Base-by-base conservation (phyloP, 805 yeast genomes). In the Saccharomycopsis fibuligera region DNA sequence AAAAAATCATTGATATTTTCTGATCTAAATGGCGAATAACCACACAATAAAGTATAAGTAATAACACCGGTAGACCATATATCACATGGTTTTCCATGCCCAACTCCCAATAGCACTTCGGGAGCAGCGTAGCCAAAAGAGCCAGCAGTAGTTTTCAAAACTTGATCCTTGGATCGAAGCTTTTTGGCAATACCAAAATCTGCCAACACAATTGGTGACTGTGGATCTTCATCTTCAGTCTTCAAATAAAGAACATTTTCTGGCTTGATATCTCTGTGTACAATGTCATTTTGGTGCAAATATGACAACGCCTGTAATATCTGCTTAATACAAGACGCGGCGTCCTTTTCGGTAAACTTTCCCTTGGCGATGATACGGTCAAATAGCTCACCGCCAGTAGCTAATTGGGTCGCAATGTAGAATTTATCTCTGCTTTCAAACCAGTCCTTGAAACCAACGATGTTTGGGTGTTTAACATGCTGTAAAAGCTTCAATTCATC, bases 51-150 rank as follows among this genome's bases (percentile, higher is more conserved):
- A 0, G 97, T 90, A 64, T 88, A 93, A 0, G 96, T 79, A 40
- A 91, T 87, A 6, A 91, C 95, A 31, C 99, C 99, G 35, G 91
- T 62, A 1, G 96, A 85, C 99, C 99, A 91, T 48, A 91, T 77
- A 63, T 91, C 99, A 67, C 96, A 91, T 1, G 96, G 91, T 59
- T 86, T 87, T 35, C 96, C 96, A 66, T 91, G 97, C 6, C 96
- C 98, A 35, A 73, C 70, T 14, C 85, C 81, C 37, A 80, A 67
- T 35, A 91, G 74, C 5, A 91, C 89, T 61, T 91, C 99, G 0
- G 99, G 99, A 0, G 98, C 98, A 30, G 96, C 96, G 63, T 91
- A 91, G 1, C 99, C 98, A 65, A 87, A 81, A 1, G 96, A 86
- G 1, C 98, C 98, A 0, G 96, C 96, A 37, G 86, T 81, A 21